Evolutionary conservation across 2,329 filamentous ascomycete species (phyloP).

Genomic region (Aspergillus quadrilineatus): DNA sequence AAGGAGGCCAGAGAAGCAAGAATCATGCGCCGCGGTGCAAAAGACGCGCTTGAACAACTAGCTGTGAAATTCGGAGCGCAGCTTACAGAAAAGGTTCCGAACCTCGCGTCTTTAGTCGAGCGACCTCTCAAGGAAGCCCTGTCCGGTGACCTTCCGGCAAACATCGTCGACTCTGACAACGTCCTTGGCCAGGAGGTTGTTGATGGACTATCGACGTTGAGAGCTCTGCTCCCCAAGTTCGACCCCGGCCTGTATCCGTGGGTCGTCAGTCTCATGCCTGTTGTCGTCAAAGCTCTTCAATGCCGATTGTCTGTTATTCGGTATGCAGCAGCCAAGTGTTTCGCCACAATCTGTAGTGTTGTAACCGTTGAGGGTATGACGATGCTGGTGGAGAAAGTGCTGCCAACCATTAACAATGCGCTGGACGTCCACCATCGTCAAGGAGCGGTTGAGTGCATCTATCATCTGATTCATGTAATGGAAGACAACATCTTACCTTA

Average conservation of each 20-base stretch:
- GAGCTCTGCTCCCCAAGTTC: conserved; percentile 89
- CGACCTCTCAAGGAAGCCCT: conserved; percentile 75
- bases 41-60: conserved; percentile 88
- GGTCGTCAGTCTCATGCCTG: conserved; percentile 77
- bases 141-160: conserved; percentile 65
- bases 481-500: conserved; percentile 94
- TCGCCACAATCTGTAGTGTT: conserved; percentile 95
- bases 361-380: conserved; percentile 96
- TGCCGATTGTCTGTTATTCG: conserved; percentile 87
- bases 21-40: conserved; percentile 87
- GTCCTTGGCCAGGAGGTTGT: conserved; percentile 87
- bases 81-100: conserved; percentile 80
- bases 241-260: conserved; percentile 73
- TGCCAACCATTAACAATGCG: conserved; percentile 89
- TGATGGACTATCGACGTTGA: conserved; percentile 87
- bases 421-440: conserved; percentile 85
- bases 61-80: conserved; percentile 73
- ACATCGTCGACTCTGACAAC: conserved; percentile 71
- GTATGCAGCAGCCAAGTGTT: conserved; percentile 95
- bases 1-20: conserved; percentile 83
- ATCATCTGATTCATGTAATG: conserved; percentile 98
- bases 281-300: conserved; percentile 83
- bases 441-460: conserved; percentile 91
- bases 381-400: conserved; percentile 84
- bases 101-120: conserved; percentile 77